phyloP scores from a whole-genome alignment of 352 stramenopile genomes.

The Phytophthora fragariae region DNA sequence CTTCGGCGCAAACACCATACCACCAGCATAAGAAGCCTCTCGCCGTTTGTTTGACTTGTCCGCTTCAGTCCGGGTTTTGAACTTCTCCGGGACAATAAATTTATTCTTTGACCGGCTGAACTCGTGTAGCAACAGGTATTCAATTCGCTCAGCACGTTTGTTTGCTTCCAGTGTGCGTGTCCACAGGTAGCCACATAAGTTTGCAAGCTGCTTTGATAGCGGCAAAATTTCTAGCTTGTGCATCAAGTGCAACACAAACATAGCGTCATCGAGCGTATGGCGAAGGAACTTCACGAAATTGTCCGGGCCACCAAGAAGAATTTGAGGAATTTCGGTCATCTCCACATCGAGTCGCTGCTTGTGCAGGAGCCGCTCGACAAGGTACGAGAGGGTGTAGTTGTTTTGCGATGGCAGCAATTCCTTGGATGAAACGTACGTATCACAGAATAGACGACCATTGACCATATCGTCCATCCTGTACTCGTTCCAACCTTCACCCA shows the following conservation, averaged over 20 bases:
- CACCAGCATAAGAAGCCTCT: conserved; percentile 97
- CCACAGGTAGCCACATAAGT: conserved; percentile 99
- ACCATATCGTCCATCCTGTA: conserved; percentile 91
- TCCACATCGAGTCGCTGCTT: conserved; percentile 93
- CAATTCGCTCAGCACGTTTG: conserved; percentile 98
- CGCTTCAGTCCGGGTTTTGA: conserved; percentile 70
- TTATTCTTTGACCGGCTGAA: conserved; percentile 96
- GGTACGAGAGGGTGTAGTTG: conserved; percentile 97
- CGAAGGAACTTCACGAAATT: conserved; percentile 95
- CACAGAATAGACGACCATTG: conserved; percentile 96
- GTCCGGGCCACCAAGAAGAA: conserved; percentile 85
- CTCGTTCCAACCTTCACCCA: conserved; percentile 89
- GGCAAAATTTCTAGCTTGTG: conserved; percentile 98
- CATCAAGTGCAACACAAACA: conserved; percentile 97
- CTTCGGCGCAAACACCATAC: conserved; percentile 99
- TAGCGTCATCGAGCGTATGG: conserved; percentile 96
- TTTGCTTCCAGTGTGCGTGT: conserved; percentile 95
- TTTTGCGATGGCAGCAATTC: conserved; percentile 98
- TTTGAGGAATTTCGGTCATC: conserved; percentile 95
- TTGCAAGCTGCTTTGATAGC: conserved; percentile 98
- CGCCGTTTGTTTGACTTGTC: conserved; percentile 66
- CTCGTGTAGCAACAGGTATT: conserved; percentile 99
- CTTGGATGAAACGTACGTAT: conserved; percentile 98
- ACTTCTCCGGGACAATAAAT: conserved; percentile 98
- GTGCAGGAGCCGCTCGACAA: conserved; percentile 93